Conservation (phyloP, 2,329 filamentous ascomycete species). For the Dothideomycetes sp. region DNA sequence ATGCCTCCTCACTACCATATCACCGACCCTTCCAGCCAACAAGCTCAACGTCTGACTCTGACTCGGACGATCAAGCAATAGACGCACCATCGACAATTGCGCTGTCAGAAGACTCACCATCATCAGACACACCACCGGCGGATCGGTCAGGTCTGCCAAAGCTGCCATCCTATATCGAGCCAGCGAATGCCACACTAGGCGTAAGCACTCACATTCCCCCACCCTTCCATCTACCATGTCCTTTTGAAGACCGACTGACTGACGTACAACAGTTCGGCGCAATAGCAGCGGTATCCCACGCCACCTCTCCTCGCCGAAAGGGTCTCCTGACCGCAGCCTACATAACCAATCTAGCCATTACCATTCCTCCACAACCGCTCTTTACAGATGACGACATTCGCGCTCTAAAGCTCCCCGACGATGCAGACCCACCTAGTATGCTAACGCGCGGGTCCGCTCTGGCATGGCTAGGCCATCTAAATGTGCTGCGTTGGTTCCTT, state of each 20-base stretch:
- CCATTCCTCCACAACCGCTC: slow-evolving; percentile 25
- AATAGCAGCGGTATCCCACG: slow-evolving; percentile 26
- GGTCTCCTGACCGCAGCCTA: slow-evolving; percentile 26
- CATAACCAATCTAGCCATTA: slow-evolving; percentile 26
- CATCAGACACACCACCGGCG: no score
- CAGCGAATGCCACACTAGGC: slow-evolving; percentile 11
- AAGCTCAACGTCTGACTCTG: no score
- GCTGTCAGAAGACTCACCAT: no score
- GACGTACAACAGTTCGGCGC: slow-evolving; percentile 22
- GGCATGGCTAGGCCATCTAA: slow-evolving; percentile 31
- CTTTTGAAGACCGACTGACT: neutral
- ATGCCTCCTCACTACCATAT: no score
- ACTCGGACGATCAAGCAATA: no score
- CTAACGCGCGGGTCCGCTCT: slow-evolving; percentile 26
- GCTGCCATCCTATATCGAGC: neutral
- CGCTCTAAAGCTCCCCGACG: slow-evolving; percentile 10
- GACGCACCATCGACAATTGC: no score
- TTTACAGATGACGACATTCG: slow-evolving; percentile 24
- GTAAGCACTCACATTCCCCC: slow-evolving; percentile 7
- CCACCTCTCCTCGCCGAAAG: slow-evolving; percentile 22
- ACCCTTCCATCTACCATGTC: no score
- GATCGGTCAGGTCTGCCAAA: no score
- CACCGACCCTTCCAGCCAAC: no score
- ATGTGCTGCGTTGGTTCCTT: slow-evolving; percentile 29
- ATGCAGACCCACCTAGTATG: no score